Evolutionary conservation across 805 yeast genomes (phyloP).

Genomic region (Candida germanica): DNA sequence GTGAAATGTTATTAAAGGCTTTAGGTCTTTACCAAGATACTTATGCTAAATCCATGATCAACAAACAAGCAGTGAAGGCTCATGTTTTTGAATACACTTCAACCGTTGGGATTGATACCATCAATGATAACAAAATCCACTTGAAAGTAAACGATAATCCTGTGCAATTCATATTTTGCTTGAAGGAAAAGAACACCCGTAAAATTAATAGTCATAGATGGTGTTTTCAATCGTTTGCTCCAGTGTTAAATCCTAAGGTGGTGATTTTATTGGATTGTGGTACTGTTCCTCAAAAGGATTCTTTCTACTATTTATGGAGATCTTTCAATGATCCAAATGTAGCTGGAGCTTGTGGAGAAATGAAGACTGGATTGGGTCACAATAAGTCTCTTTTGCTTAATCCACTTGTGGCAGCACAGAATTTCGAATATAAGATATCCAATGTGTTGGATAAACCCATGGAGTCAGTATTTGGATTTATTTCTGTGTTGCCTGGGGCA

Average conservation of each 20-base stretch:
- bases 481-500: constrained; percentile 94
- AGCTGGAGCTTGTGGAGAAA: constrained; percentile 98
- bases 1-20: constrained; percentile 78
- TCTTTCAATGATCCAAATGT: constrained; percentile 76
- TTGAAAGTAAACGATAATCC: constrained; percentile 70
- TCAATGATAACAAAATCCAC: constrained; percentile 58
- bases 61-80: constrained; percentile 74
- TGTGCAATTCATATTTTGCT: constrained; percentile 81
- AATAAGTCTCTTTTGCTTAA: constrained; percentile 52
- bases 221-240: constrained; percentile 92
- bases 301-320: constrained; percentile 87
- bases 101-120: constrained; percentile 76
- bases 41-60: constrained; percentile 87
- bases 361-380: constrained; percentile 77
- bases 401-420: constrained; percentile 94
- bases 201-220: constrained; percentile 96
- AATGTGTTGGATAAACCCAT: constrained; percentile 94
- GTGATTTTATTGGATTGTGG: constrained; percentile 91
- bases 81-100: constrained; percentile 94
- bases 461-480: constrained; percentile 92
- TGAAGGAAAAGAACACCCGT: constrained; percentile 84
- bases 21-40: constrained; percentile 94
- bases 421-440: constrained; percentile 94
- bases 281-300: constrained; percentile 81
- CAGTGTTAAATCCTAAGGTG: constrained; percentile 75